Evolutionary conservation across 169 alveolate genomes (phyloP).

Genomic region (Plasmodium vinckei): DNA sequence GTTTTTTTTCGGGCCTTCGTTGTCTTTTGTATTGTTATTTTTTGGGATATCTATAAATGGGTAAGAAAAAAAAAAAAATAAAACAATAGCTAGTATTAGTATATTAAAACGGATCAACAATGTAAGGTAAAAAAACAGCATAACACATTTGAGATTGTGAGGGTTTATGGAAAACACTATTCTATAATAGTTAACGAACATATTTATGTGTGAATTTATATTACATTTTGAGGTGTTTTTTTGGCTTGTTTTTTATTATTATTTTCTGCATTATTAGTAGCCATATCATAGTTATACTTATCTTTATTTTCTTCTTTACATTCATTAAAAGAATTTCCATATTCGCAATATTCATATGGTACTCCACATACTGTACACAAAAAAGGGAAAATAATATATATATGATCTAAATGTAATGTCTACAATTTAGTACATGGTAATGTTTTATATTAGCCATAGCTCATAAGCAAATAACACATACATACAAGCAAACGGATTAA

Average conservation of each 20-base stretch:
- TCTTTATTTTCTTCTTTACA: slow-evolving; percentile 81
- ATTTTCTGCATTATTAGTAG: slow-evolving; percentile 14
- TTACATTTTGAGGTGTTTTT: slow-evolving; percentile 34
- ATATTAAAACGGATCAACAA: neutral
- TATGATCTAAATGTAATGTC: neutral
- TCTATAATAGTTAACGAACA: too few relatives aligned
- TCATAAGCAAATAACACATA: neutral
- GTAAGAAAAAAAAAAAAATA: slow-evolving; percentile 1
- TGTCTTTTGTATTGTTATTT: slow-evolving; percentile 85
- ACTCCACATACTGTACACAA: slow-evolving; percentile 82
- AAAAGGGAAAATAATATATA: neutral
- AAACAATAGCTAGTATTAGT: too few relatives aligned
- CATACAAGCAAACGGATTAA: too few relatives aligned
- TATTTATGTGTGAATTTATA: neutral
- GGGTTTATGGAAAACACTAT: too few relatives aligned
- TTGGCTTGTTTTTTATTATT: slow-evolving; percentile 37
- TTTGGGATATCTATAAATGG: slow-evolving; percentile 26
- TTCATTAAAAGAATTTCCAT: slow-evolving; percentile 84
- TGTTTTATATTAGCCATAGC: too few relatives aligned
- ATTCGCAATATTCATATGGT: slow-evolving; percentile 92
- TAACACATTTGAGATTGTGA: too few relatives aligned
- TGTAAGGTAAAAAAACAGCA: too few relatives aligned
- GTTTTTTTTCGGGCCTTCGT: slow-evolving; percentile 88
- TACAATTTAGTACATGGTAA: too few relatives aligned
- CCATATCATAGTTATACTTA: slow-evolving; percentile 71